Evolutionary conservation across 2,329 filamentous ascomycete genomes (phyloP).

Genomic region (Zymoseptoria ardabiliae): DNA sequence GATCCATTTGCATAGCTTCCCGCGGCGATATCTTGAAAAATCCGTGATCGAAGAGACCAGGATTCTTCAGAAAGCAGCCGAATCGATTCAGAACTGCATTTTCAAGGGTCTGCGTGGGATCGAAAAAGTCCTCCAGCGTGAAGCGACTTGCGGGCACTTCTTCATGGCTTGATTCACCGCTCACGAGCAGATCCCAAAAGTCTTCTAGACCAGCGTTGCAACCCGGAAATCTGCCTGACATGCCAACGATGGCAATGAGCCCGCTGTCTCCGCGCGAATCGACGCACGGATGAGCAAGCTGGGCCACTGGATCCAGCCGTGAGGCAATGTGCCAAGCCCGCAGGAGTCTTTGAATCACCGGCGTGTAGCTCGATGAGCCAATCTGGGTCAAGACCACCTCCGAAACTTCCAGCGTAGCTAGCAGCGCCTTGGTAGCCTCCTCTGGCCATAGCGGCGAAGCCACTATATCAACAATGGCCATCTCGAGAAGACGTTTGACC

Average conservation of each 20-base stretch:
- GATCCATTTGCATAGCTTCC: constrained; percentile 8
- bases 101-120: background rate
- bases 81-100: constrained; percentile 20
- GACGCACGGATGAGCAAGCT: too few species aligned
- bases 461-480: too few species aligned
- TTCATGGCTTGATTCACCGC: background rate
- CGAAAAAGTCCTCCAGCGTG: background rate
- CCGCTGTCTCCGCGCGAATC: background rate
- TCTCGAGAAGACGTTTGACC: too few species aligned
- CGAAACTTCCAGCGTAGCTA: too few species aligned
- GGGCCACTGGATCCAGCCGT: too few species aligned
- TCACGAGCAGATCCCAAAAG: constrained; percentile 2
- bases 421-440: too few species aligned
- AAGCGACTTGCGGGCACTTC: background rate
- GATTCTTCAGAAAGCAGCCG: constrained; percentile 31
- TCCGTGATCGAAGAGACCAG: constrained; percentile 31
- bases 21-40: constrained; percentile 34
- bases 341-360: too few species aligned
- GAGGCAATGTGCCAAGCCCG: too few species aligned
- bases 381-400: too few species aligned
- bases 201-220: constrained; percentile 23
- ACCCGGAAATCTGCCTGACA: constrained; percentile 69
- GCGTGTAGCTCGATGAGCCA: too few species aligned
- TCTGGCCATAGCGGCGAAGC: too few species aligned
- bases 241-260: constrained; percentile 70